A percentile compares a stretch with the other conserved stretches of the same genome.
Evolutionary conservation across 257 asterid genomes (phyloP).

Genomic region (Solanum etuberosum): DNA sequence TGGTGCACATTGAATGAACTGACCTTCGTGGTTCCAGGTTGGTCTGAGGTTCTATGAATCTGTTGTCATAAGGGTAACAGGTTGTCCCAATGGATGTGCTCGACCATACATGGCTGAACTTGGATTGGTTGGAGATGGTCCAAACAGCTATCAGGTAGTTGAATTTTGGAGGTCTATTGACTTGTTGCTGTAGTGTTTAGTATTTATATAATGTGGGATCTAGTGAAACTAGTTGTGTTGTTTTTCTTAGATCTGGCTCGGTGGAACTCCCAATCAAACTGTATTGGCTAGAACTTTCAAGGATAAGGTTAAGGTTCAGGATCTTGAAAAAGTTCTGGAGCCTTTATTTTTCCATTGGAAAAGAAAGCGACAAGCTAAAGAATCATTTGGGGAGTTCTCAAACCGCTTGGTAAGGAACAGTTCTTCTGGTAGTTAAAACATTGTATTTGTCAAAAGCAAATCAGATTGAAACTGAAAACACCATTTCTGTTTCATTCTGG

Average conservation of each 20-base stretch:
- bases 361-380: constrained; percentile 53
- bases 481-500: background rate
- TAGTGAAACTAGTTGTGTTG: background rate
- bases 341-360: constrained; percentile 94
- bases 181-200: background rate
- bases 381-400: constrained; percentile 87
- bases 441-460: background rate
- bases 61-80: constrained; percentile 79
- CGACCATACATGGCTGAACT: constrained; percentile 99
- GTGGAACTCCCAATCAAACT: constrained; percentile 88
- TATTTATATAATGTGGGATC: background rate
- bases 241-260: constrained; percentile 72
- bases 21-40: constrained; percentile 39
- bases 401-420: constrained; percentile 56
- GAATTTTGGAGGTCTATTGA: background rate
- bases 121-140: constrained; percentile 94
- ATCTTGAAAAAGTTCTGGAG: constrained; percentile 84
- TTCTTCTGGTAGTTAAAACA: background rate
- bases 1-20: background rate
- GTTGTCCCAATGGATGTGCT: constrained; percentile 99
- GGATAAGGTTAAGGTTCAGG: constrained; percentile 88
- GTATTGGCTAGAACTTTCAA: constrained; percentile 51
- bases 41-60: constrained; percentile 87
- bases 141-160: constrained; percentile 89
- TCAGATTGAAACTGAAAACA: background rate